phyloP scores from a whole-genome alignment of 306 rosid genomes.

The Cucumis hystrix region DNA sequence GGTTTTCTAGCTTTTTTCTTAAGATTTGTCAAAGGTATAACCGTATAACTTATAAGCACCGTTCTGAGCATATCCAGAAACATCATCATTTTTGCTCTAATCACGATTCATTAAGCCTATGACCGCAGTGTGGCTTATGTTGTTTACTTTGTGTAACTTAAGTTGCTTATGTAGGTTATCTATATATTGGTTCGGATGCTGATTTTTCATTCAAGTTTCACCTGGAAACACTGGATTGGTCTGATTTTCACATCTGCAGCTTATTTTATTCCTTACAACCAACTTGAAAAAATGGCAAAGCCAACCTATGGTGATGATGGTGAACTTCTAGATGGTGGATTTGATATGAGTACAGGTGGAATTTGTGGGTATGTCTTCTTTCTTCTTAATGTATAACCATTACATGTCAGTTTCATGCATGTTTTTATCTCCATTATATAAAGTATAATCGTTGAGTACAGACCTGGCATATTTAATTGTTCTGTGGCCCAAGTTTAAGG shows the following conservation, averaged over 20 bases:
- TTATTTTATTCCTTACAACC: slow-evolving; percentile 51
- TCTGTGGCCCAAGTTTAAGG: background rate
- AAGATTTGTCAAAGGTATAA: background rate
- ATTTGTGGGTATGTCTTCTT: slow-evolving; percentile 60
- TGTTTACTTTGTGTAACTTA: slow-evolving; percentile 1
- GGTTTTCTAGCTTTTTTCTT: background rate
- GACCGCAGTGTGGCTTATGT: background rate
- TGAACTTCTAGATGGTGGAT: slow-evolving; percentile 92
- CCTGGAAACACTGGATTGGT: slow-evolving; percentile 74
- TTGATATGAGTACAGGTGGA: slow-evolving; percentile 84
- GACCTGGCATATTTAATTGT: background rate
- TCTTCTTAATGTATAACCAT: background rate
- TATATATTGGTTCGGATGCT: slow-evolving; percentile 36
- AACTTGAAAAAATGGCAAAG: slow-evolving; percentile 49
- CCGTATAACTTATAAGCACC: background rate
- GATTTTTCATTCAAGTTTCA: slow-evolving; percentile 51
- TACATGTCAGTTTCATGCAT: background rate
- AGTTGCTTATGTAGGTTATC: slow-evolving; percentile 6
- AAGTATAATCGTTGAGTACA: background rate
- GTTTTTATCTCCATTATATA: background rate
- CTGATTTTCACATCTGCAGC: slow-evolving; percentile 46
- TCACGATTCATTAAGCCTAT: background rate
- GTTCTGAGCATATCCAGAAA: background rate
- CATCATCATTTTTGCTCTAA: background rate
- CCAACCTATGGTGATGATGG: slow-evolving; percentile 55